These are phyloP conservation scores for Wallacemonas sp. DNA, from an alignment of 208 protist species.

Conservation along the genomic window DNA sequence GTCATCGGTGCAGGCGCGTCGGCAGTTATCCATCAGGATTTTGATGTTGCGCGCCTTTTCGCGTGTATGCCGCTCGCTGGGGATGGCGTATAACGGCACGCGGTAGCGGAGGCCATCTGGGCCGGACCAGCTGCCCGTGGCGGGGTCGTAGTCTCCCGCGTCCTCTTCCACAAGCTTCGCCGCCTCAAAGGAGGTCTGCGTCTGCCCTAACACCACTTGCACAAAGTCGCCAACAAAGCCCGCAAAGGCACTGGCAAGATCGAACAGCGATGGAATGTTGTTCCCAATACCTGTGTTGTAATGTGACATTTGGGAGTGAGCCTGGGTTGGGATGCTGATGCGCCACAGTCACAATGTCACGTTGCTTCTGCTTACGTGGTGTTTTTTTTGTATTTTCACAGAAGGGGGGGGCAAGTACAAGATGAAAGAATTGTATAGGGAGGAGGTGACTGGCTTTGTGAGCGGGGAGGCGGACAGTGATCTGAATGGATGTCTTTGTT, in stretches of 20 bases:
- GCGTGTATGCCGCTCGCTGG: conserved; percentile 82
- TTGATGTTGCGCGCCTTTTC: conserved; percentile 87
- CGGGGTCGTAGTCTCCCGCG: conserved; percentile 66
- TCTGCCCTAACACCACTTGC: conserved; percentile 62
- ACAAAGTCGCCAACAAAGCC: conserved; percentile 76
- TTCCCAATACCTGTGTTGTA: conserved; percentile 86
- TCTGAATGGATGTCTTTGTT: no score
- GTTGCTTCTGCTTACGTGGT: no score
- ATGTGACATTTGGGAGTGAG: conserved; percentile 72
- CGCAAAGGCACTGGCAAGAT: conserved; percentile 66
- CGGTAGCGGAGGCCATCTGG: conserved; percentile 78
- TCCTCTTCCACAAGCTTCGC: conserved; percentile 59
- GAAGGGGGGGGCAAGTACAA: no score
- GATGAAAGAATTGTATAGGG: no score
- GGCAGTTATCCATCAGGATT: conserved; percentile 91
- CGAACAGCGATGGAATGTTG: conserved; percentile 82
- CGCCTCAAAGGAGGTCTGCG: conserved; percentile 73
- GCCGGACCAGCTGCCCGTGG: conserved; percentile 72
- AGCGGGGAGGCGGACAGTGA: no score
- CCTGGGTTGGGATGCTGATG: no score
- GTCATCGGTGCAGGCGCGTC: conserved; percentile 79
- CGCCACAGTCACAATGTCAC: no score
- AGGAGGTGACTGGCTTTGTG: no score
- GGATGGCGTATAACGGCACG: conserved; percentile 76
- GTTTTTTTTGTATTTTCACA: no score